A percentile compares a stretch with the other conserved stretches of the same genome.
Evolutionary conservation across 192 early-diverging fungal genomes (phyloP).

Genomic region (Mortierella claussenii): DNA sequence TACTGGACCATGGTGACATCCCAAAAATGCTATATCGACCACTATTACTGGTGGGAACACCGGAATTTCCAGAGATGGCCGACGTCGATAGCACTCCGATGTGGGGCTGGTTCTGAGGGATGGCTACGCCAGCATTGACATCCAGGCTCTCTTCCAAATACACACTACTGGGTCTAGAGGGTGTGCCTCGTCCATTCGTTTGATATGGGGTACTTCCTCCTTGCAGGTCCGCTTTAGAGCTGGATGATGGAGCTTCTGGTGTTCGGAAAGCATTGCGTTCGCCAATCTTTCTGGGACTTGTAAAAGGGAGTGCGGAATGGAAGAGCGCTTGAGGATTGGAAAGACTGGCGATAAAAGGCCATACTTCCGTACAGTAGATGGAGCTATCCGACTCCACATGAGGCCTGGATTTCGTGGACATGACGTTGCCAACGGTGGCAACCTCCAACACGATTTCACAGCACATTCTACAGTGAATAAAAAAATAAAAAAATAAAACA

Average conservation of each 20-base stretch:
- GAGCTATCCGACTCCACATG: slow-evolving; percentile 45
- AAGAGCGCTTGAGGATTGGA: slow-evolving; percentile 27
- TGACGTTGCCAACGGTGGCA: slow-evolving; percentile 52
- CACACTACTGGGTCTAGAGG: slow-evolving; percentile 44
- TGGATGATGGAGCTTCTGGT: neutral
- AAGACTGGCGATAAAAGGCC: slow-evolving; percentile 51
- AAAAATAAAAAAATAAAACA: too few relatives aligned
- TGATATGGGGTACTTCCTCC: slow-evolving; percentile 15
- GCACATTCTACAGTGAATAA: slow-evolving; percentile 28
- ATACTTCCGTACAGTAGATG: slow-evolving; percentile 51
- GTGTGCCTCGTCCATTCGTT: slow-evolving; percentile 48
- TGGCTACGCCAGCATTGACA: neutral
- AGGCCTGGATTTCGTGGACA: slow-evolving; percentile 35
- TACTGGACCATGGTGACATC: slow-evolving; percentile 41
- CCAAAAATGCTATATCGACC: slow-evolving; percentile 47
- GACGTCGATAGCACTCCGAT: neutral
- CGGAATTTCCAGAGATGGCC: slow-evolving; percentile 6
- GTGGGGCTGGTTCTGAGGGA: neutral
- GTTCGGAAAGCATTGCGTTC: slow-evolving; percentile 35
- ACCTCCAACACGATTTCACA: slow-evolving; percentile 56
- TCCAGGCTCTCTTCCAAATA: slow-evolving; percentile 40
- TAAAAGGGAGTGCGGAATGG: slow-evolving; percentile 36
- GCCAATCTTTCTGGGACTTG: slow-evolving; percentile 37
- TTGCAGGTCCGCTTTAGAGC: slow-evolving; percentile 5
- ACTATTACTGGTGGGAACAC: neutral